Percentiles rank a stretch among this genome's conserved stretches.
Evolutionary conservation across 2,329 filamentous ascomycete species (phyloP).

Genomic region (Leptodontidium sp.): DNA sequence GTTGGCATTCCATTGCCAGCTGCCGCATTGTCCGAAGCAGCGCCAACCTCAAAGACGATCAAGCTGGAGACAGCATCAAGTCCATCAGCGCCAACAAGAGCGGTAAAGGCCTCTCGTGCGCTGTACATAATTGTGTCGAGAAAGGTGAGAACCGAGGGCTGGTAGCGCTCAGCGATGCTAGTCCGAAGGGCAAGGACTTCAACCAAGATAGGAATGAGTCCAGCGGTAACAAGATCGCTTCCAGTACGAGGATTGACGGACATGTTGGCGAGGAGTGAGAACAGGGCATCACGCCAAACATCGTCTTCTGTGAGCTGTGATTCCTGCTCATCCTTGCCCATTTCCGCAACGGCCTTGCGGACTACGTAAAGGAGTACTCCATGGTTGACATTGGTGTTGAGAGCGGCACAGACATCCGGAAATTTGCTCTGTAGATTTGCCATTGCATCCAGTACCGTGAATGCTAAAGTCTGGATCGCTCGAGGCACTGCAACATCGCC

Average conservation of each 20-base stretch:
- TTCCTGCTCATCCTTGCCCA: constrained; percentile 69
- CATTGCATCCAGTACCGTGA: constrained; percentile 86
- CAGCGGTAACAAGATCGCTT: constrained; percentile 85
- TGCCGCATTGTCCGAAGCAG: constrained; percentile 71
- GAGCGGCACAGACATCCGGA: constrained; percentile 84
- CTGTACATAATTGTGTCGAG: constrained; percentile 88
- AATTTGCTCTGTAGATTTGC: constrained; percentile 81
- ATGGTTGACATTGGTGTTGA: constrained; percentile 96
- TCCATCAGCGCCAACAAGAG: constrained; percentile 82
- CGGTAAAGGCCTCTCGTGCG: constrained; percentile 83
- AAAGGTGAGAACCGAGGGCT: constrained; percentile 85
- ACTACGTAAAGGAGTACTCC: constrained; percentile 93
- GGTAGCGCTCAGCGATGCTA: constrained; percentile 80
- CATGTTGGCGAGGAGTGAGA: constrained; percentile 85
- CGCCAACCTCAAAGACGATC: constrained; percentile 79
- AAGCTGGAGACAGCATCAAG: constrained; percentile 91
- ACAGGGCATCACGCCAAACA: constrained; percentile 89
- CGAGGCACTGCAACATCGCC: constrained; percentile 73
- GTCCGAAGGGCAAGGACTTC: constrained; percentile 88
- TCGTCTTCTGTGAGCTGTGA: constrained; percentile 74
- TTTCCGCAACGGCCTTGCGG: constrained; percentile 85
- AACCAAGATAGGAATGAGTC: constrained; percentile 87
- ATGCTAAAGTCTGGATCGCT: constrained; percentile 81
- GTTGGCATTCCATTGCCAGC: constrained; percentile 75
- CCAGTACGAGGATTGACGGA: constrained; percentile 78